phyloP scores from a whole-genome alignment of 345 rosid species.

The Aurinia saxatilis region DNA sequence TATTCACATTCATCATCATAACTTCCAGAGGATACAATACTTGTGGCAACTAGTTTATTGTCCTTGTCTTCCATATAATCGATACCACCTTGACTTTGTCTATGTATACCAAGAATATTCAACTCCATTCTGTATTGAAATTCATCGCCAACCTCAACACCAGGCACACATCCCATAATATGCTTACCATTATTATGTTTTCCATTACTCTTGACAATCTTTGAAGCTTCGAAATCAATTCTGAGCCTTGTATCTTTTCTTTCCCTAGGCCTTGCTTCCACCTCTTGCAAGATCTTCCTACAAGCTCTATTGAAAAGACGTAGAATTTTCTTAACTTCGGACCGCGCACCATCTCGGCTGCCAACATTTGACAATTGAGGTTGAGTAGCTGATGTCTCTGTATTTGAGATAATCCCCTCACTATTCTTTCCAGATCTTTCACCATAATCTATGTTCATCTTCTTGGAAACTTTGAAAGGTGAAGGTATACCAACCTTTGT shows the following conservation, averaged over 20 bases:
- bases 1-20: conserved; percentile 56
- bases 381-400: too few species aligned
- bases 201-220: conserved; percentile 41
- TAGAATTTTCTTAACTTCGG: conserved; percentile 58
- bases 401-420: too few species aligned
- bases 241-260: conserved; percentile 24
- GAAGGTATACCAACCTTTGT: too few species aligned
- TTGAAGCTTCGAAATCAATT: conserved; percentile 47
- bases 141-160: conserved; percentile 81
- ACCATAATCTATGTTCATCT: too few species aligned
- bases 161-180: conserved; percentile 62
- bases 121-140: conserved; percentile 75
- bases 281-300: conserved; percentile 40
- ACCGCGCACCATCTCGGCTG: conserved; percentile 13
- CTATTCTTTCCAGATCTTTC: too few species aligned
- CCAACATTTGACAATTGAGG: too few species aligned
- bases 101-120: conserved; percentile 66
- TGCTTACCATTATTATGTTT: conserved; percentile 33
- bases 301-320: conserved; percentile 52
- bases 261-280: conserved; percentile 39
- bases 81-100: conserved; percentile 54
- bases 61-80: conserved; percentile 44
- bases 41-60: conserved; percentile 38
- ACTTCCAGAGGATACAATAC: conserved; percentile 67
- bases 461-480: too few species aligned